Percentiles rank a stretch among this genome's conserved stretches.
Conservation (phyloP, 768 basidiomycete species). For the Cubamyces lactineus region DNA sequence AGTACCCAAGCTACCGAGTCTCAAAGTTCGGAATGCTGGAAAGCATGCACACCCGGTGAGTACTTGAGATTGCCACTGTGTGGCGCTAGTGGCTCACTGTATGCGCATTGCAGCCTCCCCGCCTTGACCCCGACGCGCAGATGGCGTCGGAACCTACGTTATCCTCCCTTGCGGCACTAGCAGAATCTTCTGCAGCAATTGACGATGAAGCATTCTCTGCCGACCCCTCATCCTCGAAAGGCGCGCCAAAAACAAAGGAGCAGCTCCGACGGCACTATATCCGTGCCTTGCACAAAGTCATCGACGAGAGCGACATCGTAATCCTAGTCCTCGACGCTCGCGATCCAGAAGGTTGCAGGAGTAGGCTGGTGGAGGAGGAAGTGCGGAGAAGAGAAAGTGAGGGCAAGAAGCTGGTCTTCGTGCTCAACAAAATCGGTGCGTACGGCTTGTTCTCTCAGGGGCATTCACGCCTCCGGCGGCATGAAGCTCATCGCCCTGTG, state of each 20-base stretch:
- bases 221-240: constrained; percentile 38
- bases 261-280: constrained; percentile 76
- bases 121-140: constrained; percentile 54
- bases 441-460: not conserved
- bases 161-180: constrained; percentile 59
- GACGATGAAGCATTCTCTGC: constrained; percentile 29
- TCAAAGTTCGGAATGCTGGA: constrained; percentile 61
- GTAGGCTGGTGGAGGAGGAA: constrained; percentile 92
- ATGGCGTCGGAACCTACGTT: constrained; percentile 80
- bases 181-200: constrained; percentile 38
- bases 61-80: not conserved
- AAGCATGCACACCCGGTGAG: constrained; percentile 37
- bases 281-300: constrained; percentile 84
- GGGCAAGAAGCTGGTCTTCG: constrained; percentile 91
- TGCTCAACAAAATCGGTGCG: constrained; percentile 96
- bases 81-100: constrained; percentile 1
- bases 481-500: not conserved
- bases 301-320: constrained; percentile 91
- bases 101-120: constrained; percentile 16
- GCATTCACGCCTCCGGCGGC: not conserved
- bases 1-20: constrained; percentile 77
- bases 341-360: constrained; percentile 93
- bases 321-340: constrained; percentile 91
- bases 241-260: constrained; percentile 58
- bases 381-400: constrained; percentile 82